phyloP scores from a whole-genome alignment of 2,329 filamentous ascomycete species.

The Whalleya microplaca region DNA sequence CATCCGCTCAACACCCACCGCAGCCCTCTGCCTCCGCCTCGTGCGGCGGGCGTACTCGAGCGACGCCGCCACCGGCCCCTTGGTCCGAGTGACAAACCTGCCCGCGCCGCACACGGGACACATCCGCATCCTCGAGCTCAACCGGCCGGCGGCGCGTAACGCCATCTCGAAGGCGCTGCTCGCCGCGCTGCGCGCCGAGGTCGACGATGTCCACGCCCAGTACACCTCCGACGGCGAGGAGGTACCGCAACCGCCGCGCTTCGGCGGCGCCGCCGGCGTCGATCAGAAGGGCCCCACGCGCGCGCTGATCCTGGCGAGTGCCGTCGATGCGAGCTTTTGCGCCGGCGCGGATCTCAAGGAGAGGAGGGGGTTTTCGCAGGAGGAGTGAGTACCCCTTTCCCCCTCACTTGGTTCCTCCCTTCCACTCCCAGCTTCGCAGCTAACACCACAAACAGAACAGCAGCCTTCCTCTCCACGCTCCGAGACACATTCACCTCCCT shows the following conservation, averaged over 20 bases:
- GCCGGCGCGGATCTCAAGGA: slow-evolving; percentile 95
- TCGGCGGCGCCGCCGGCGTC: slow-evolving; percentile 49
- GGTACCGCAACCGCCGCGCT: slow-evolving; percentile 42
- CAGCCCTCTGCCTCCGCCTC: slow-evolving; percentile 21
- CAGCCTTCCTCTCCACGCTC: slow-evolving; percentile 76
- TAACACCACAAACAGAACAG: slow-evolving; percentile 60
- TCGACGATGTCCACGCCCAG: slow-evolving; percentile 71
- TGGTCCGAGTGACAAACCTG: slow-evolving; percentile 73
- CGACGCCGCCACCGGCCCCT: slow-evolving; percentile 43
- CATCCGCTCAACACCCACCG: slow-evolving; percentile 19
- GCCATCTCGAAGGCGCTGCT: slow-evolving; percentile 85
- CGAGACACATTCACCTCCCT: slow-evolving; percentile 76
- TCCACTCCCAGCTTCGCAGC: slow-evolving; percentile 5
- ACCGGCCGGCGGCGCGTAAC: slow-evolving; percentile 83
- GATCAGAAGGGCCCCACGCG: slow-evolving; percentile 65
- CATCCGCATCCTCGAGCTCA: slow-evolving; percentile 86
- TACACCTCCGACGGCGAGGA: slow-evolving; percentile 61
- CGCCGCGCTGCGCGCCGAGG: slow-evolving; percentile 68
- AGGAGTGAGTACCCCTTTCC: slow-evolving; percentile 69
- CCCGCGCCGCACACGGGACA: slow-evolving; percentile 79
- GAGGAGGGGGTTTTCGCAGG: slow-evolving; percentile 71
- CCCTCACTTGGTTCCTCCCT: slow-evolving; percentile 5
- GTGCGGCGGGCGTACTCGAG: slow-evolving; percentile 45
- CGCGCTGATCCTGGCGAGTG: slow-evolving; percentile 82
- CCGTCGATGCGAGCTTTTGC: slow-evolving; percentile 87